A percentile compares a stretch with the other conserved stretches of the same genome.
Evolutionary conservation across 805 yeast species (phyloP).

Genomic region (Wickerhamiella dianesei): DNA sequence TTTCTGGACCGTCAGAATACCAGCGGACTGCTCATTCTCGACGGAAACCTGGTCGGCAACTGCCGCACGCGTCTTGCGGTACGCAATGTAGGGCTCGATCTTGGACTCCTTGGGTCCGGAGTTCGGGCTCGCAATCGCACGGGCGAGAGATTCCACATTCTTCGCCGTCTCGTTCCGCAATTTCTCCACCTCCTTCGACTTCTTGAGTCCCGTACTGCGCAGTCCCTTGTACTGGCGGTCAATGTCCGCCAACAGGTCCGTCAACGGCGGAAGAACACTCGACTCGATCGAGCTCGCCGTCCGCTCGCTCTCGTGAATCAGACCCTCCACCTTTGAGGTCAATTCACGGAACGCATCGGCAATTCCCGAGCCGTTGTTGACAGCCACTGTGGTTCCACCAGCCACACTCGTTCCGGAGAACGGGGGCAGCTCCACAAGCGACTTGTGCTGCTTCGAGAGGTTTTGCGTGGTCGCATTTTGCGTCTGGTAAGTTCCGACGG

Average conservation of each 20-base stretch:
- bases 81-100: constrained; percentile 35
- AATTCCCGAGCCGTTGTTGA: constrained; percentile 7
- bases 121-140: constrained; percentile 20
- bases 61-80: constrained; percentile 26
- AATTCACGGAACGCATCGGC: constrained; percentile 25
- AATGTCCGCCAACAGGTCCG: constrained; percentile 28
- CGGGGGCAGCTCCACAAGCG: constrained; percentile 25
- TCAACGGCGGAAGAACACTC: constrained; percentile 31
- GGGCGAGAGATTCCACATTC: constrained; percentile 28
- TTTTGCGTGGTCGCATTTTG: constrained; percentile 21
- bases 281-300: constrained; percentile 28
- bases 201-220: constrained; percentile 24
- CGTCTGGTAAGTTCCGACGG: constrained; percentile 17
- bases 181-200: constrained; percentile 26
- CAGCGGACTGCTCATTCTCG: constrained; percentile 34
- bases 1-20: constrained; percentile 30
- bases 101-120: constrained; percentile 26
- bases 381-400: constrained; percentile 3
- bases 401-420: constrained; percentile 17
- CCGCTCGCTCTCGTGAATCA: constrained; percentile 26
- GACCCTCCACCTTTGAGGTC: constrained; percentile 23
- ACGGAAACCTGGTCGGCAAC: constrained; percentile 31
- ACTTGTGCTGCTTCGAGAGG: constrained; percentile 24
- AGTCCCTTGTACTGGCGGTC: constrained; percentile 32
- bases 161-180: constrained; percentile 26